phyloP scores from a whole-genome alignment of 2,329 filamentous ascomycete species.

The Cytospora leucostoma region DNA sequence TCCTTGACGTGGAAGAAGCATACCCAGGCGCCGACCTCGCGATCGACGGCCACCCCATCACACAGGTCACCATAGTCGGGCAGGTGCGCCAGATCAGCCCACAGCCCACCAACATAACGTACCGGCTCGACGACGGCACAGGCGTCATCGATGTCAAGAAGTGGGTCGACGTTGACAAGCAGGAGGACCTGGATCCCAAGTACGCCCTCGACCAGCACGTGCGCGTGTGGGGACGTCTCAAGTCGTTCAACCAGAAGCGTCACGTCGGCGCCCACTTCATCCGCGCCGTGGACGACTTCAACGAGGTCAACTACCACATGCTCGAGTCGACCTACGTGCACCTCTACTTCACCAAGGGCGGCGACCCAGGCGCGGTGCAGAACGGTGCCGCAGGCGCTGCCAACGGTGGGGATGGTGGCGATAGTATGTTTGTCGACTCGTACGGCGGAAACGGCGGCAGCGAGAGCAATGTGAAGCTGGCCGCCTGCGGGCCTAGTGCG shows the following conservation, averaged over 20 bases:
- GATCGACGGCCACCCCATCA: conserved; percentile 75
- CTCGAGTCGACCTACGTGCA: conserved; percentile 90
- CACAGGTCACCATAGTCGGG: conserved; percentile 81
- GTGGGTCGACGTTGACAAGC: conserved; percentile 71
- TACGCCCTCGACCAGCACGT: conserved; percentile 77
- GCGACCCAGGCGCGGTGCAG: conserved; percentile 43
- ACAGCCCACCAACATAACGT: conserved; percentile 90
- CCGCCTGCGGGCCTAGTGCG: conserved; percentile 57
- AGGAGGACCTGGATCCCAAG: conserved; percentile 50
- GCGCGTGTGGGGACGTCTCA: conserved; percentile 81
- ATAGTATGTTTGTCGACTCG: conserved; percentile 60
- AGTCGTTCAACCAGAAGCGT: conserved; percentile 79
- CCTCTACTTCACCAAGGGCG: conserved; percentile 76
- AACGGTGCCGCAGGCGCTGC: conserved; percentile 40
- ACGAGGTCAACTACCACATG: conserved; percentile 91
- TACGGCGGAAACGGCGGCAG: conserved; percentile 44
- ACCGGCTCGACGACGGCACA: conserved; percentile 93
- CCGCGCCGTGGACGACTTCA: conserved; percentile 77
- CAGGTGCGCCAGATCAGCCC: conserved; percentile 84
- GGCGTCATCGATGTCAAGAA: conserved; percentile 88
- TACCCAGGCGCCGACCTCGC: conserved; percentile 75
- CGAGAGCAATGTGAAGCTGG: conserved; percentile 44
- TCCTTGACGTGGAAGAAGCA: conserved; percentile 77
- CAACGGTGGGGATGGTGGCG: conserved; percentile 42
- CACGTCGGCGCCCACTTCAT: conserved; percentile 81